Evolutionary conservation across 192 early-diverging fungal genomes (phyloP).

Genomic region (Dispira simplex): DNA sequence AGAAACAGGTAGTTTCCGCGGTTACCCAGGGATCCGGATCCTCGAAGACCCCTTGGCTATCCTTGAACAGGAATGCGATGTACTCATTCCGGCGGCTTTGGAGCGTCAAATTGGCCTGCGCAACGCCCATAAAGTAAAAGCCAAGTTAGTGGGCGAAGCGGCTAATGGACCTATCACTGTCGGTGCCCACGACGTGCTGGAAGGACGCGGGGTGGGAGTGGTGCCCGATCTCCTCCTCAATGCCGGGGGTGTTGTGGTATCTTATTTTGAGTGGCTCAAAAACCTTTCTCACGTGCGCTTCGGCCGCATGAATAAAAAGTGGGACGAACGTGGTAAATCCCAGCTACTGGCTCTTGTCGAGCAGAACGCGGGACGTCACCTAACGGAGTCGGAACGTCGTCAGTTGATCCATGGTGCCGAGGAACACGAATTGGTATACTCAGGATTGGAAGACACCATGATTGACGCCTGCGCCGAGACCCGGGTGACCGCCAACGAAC

Average conservation of each 20-base stretch:
- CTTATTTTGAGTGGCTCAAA: slow-evolving; percentile 75
- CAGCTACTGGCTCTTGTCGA: slow-evolving; percentile 57
- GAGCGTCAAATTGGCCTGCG: slow-evolving; percentile 62
- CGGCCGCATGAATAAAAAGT: slow-evolving; percentile 70
- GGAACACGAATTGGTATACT: slow-evolving; percentile 72
- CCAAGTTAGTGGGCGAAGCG: slow-evolving; percentile 68
- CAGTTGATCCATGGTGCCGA: slow-evolving; percentile 67
- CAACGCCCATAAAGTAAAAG: slow-evolving; percentile 56
- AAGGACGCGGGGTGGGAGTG: slow-evolving; percentile 38
- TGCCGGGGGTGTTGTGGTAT: slow-evolving; percentile 73
- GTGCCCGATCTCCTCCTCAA: slow-evolving; percentile 66
- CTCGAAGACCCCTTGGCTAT: slow-evolving; percentile 33
- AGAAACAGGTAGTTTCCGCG: slow-evolving; percentile 48
- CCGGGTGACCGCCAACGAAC: slow-evolving; percentile 40
- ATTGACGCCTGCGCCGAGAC: slow-evolving; percentile 63
- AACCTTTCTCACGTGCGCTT: slow-evolving; percentile 72
- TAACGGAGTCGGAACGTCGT: slow-evolving; percentile 57
- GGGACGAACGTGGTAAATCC: slow-evolving; percentile 61
- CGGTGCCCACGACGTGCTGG: slow-evolving; percentile 49
- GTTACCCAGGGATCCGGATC: slow-evolving; percentile 41
- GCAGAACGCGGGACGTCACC: slow-evolving; percentile 54
- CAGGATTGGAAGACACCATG: slow-evolving; percentile 79
- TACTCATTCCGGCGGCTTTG: slow-evolving; percentile 66
- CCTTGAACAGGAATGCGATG: slow-evolving; percentile 65
- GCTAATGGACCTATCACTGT: slow-evolving; percentile 72